These are phyloP conservation scores for Phytophthora cactorum DNA, from an alignment of 352 stramenopile species.

Conservation along the genomic window DNA sequence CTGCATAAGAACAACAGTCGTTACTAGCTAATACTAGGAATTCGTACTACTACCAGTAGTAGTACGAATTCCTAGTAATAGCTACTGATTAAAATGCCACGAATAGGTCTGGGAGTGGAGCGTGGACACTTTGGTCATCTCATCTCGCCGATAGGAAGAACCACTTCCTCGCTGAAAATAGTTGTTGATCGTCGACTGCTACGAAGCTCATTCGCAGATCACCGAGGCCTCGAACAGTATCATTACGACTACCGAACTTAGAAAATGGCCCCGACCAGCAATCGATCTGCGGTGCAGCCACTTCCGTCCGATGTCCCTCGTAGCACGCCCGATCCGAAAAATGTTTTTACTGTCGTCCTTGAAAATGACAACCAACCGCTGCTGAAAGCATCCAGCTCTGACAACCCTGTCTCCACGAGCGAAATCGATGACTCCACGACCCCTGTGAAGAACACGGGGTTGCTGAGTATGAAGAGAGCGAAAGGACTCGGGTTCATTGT, in stretches of 20 bases:
- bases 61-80: too few relatives aligned
- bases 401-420: slow-evolving; percentile 18
- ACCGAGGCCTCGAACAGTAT: background rate
- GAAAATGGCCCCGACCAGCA: slow-evolving; percentile 8
- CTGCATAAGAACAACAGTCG: background rate
- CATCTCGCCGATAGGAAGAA: slow-evolving; percentile 24
- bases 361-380: slow-evolving; percentile 33
- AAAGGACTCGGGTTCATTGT: slow-evolving; percentile 55
- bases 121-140: slow-evolving; percentile 12
- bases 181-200: background rate
- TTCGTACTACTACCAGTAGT: background rate
- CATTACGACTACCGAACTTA: background rate
- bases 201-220: slow-evolving; percentile 14
- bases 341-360: slow-evolving; percentile 8
- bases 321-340: slow-evolving; percentile 17
- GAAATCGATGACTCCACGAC: slow-evolving; percentile 8
- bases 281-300: slow-evolving; percentile 20
- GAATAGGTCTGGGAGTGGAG: background rate
- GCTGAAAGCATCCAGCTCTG: slow-evolving; percentile 11
- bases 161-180: slow-evolving; percentile 27
- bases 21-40: background rate
- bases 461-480: slow-evolving; percentile 34
- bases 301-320: slow-evolving; percentile 21
- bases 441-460: slow-evolving; percentile 3
- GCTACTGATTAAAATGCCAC: slow-evolving; percentile 1